A percentile compares a stretch with the other conserved stretches of the same genome.
These are phyloP conservation scores for Aspergillus viridinutans DNA, from an alignment of 2,329 filamentous ascomycete genomes.

Conservation along the genomic window DNA sequence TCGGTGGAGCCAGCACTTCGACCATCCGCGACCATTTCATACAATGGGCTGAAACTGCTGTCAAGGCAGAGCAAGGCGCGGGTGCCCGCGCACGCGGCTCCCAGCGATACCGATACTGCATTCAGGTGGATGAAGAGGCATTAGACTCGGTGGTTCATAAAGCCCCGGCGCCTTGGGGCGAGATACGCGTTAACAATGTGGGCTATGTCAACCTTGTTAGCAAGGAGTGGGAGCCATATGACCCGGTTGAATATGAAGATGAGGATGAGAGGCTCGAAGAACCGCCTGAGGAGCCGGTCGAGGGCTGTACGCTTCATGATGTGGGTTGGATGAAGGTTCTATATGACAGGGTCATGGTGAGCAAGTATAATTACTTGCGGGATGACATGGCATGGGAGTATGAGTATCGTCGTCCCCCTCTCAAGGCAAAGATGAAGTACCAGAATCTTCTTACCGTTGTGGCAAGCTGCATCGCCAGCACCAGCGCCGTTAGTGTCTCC, in stretches of 20 bases:
- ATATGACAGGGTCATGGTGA: slow-evolving; percentile 2
- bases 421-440: not conserved
- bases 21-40: not conserved
- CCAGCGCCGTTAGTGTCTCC: slow-evolving; percentile 17
- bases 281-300: slow-evolving; percentile 4
- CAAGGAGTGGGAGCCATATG: not conserved
- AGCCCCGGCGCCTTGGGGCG: not conserved
- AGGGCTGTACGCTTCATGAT: slow-evolving; percentile 10
- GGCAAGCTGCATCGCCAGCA: not conserved
- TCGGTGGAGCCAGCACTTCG: not conserved
- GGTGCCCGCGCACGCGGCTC: not conserved
- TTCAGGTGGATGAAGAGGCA: slow-evolving; percentile 5
- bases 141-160: slow-evolving; percentile 1
- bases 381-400: slow-evolving; percentile 11
- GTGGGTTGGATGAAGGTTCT: slow-evolving; percentile 18
- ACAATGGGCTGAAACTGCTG: not conserved
- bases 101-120: slow-evolving; percentile 1
- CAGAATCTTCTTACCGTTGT: not conserved
- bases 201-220: not conserved
- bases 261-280: not conserved
- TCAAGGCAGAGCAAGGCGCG: slow-evolving; percentile 2
- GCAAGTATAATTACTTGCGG: slow-evolving; percentile 1
- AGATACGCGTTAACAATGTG: not conserved
- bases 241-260: not conserved
- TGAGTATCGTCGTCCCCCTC: not conserved